Evolutionary conservation across 208 protist species (phyloP), one percentile per base, ranked within the genome.

Genomic region (Balamuthia mandrillaris): DNA sequence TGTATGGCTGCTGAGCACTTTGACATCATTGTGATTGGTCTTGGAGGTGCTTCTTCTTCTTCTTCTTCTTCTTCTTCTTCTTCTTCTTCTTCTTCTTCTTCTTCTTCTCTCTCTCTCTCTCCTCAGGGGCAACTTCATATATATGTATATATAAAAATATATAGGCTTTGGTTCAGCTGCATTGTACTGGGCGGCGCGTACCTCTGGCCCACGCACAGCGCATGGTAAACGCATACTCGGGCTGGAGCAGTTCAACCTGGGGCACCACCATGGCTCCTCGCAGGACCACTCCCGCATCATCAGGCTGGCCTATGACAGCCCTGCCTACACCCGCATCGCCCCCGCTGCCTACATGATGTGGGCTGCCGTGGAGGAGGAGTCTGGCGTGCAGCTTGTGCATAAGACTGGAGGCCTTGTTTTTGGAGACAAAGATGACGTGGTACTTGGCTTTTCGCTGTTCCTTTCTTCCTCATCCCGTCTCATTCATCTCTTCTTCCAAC

Each of bases 201-300:
- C n/a, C n/a, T n/a, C n/a, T n/a, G n/a, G n/a, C n/a, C n/a, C n/a
- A n/a, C n/a, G n/a, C n/a, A n/a, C n/a, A n/a, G n/a, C n/a, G n/a
- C n/a, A n/a, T n/a, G n/a, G n/a, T n/a, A n/a, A n/a, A n/a, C 33
- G 31, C 33, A 49, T 79, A 29, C 77, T 83, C 0, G 77, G 77
- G 5, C 5, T 83, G 24, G 77, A 83, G 77, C 77, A 68, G 54
- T 83, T 31, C 35, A 56, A 83, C 37, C 77, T 83, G 52, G 33
- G 33, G 12, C 77, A 83, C 35, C 54, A 68, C 77, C 33, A 39
- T 16, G 77, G 77, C 49, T 39, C 54, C 54, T 83, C 77, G 0
- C 77, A 83, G 54, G 77, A 83, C 58, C 77, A 83, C 54, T 83
- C 77, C 12, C 77, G 77, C 58, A 83, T 83, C 58, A 83, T 83